phyloP scores from a whole-genome alignment of 805 yeast genomes.

The Yamadazyma ubonensis region DNA sequence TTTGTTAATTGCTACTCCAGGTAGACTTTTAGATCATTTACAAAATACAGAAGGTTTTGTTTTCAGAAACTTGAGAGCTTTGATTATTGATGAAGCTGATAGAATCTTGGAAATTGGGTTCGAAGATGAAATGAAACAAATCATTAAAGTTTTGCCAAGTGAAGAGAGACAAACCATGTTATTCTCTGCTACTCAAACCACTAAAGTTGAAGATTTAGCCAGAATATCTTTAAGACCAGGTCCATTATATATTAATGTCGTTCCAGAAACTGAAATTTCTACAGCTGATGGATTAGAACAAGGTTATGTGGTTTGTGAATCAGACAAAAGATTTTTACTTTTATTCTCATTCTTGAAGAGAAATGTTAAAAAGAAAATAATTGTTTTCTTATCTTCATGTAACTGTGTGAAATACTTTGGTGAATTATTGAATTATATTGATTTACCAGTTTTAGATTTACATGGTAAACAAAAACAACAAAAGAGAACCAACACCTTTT shows the following conservation, averaged over 20 bases:
- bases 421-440: slow-evolving; percentile 92
- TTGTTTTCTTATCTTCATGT: slow-evolving; percentile 94
- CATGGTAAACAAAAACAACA: slow-evolving; percentile 99
- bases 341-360: slow-evolving; percentile 91
- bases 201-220: slow-evolving; percentile 97
- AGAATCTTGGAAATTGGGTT: slow-evolving; percentile 96
- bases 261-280: slow-evolving; percentile 74
- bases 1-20: slow-evolving; percentile 93
- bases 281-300: slow-evolving; percentile 98
- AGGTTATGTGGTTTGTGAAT: slow-evolving; percentile 96
- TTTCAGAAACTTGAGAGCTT: slow-evolving; percentile 89
- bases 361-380: slow-evolving; percentile 85
- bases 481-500: slow-evolving; percentile 96
- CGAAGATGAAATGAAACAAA: slow-evolving; percentile 98
- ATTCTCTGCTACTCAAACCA: slow-evolving; percentile 98
- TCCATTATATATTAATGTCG: slow-evolving; percentile 91
- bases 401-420: slow-evolving; percentile 96
- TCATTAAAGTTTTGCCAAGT: slow-evolving; percentile 87
- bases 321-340: slow-evolving; percentile 88
- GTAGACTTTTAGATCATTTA: slow-evolving; percentile 91
- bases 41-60: slow-evolving; percentile 94
- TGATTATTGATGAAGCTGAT: slow-evolving; percentile 97
- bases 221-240: slow-evolving; percentile 93
- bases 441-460: slow-evolving; percentile 91
- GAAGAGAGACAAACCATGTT: slow-evolving; percentile 95